These are phyloP conservation scores for Chaetomium cochliodes DNA, from an alignment of 495 filamentous ascomycete genomes.

Conservation along the genomic window DNA sequence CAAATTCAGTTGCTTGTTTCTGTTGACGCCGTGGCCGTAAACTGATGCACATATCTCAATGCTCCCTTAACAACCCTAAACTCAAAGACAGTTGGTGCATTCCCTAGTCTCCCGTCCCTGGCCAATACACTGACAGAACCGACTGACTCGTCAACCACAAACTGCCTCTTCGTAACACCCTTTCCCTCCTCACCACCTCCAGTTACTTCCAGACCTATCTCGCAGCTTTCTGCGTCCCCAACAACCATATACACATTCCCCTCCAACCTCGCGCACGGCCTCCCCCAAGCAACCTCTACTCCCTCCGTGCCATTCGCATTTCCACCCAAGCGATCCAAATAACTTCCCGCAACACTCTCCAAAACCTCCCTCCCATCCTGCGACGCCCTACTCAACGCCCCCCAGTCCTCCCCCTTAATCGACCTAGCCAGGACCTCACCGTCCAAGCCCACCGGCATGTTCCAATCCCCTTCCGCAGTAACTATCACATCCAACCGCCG, in stretches of 20 bases:
- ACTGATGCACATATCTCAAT: constrained; percentile 10
- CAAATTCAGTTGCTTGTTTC: not conserved
- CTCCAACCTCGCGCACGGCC: not conserved
- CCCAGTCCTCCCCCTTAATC: not conserved
- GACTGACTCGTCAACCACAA: not conserved
- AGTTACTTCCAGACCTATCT: not conserved
- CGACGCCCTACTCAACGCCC: not conserved
- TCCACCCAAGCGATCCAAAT: not conserved
- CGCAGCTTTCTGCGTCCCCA: not conserved
- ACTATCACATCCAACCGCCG: not conserved
- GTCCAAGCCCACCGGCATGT: not conserved
- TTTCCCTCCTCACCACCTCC: not conserved
- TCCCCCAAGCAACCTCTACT: not conserved
- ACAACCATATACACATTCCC: not conserved
- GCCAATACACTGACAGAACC: not conserved
- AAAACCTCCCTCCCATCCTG: not conserved
- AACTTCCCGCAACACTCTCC: not conserved
- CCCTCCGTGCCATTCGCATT: not conserved
- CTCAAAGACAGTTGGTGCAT: not conserved
- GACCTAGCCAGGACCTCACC: not conserved
- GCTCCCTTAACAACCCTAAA: constrained; percentile 1
- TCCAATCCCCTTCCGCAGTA: not conserved
- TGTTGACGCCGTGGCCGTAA: not conserved
- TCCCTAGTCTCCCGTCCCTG: not conserved
- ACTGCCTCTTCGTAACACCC: not conserved